A percentile compares a stretch with the other conserved stretches of the same genome.
Conservation (phyloP, 2,329 filamentous ascomycete genomes). For the Aspergillus sp. region DNA sequence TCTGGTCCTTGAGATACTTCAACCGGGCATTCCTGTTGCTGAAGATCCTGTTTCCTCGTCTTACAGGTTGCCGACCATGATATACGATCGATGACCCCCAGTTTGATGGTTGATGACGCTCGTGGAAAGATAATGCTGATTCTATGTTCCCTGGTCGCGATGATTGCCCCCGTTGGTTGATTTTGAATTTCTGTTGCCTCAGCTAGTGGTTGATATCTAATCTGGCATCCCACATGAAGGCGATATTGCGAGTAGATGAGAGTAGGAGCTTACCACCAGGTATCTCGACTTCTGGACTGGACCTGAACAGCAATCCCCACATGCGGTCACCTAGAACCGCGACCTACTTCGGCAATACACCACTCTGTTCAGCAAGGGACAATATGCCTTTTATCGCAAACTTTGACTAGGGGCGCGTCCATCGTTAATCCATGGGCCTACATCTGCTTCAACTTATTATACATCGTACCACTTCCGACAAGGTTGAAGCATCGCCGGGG, state of each 20-base stretch:
- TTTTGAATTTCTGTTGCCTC: constrained; percentile 14
- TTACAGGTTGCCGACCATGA: constrained; percentile 17
- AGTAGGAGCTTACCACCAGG: constrained; percentile 9
- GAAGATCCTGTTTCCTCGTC: constrained; percentile 9
- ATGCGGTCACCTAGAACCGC: neutral
- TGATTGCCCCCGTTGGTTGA: constrained; percentile 13
- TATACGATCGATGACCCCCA: constrained; percentile 15
- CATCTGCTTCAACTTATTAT: neutral
- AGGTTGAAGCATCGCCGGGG: neutral
- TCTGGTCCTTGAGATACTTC: neutral
- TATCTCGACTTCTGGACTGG: neutral
- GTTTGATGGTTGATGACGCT: constrained; percentile 17
- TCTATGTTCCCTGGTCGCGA: constrained; percentile 11
- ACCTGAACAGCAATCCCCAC: neutral
- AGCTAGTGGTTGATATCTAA: constrained; percentile 23
- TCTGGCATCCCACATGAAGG: constrained; percentile 15
- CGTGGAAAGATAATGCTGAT: constrained; percentile 15
- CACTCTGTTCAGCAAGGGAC: neutral
- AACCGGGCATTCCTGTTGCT: neutral
- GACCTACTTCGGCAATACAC: neutral
- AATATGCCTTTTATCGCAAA: neutral
- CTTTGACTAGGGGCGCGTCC: neutral
- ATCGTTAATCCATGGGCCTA: neutral
- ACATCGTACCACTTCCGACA: neutral
- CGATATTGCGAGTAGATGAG: constrained; percentile 14